Conservation (phyloP, 2,329 filamentous ascomycete genomes). For the Trichoderma koningiopsis region DNA sequence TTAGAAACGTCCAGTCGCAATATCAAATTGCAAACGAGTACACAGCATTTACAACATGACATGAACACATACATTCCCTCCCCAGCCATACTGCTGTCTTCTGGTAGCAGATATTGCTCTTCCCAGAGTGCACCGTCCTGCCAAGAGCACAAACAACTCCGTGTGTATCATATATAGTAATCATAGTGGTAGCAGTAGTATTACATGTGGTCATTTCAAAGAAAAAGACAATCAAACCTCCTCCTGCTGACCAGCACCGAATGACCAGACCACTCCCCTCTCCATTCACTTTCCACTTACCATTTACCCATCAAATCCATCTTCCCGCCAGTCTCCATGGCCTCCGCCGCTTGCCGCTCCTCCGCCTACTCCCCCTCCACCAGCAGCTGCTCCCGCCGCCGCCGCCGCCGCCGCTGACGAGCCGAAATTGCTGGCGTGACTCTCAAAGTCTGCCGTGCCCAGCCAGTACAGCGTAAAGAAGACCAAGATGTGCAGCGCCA, state of each 20-base stretch:
- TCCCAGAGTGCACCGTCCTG: background rate
- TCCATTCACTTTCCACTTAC: slow-evolving; percentile 26
- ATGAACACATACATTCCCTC: background rate
- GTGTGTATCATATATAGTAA: slow-evolving; percentile 9
- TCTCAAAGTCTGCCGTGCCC: slow-evolving; percentile 66
- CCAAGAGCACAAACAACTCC: background rate
- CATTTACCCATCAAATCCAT: slow-evolving; percentile 53
- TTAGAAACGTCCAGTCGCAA: background rate
- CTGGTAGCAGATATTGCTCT: background rate
- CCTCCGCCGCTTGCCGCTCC: slow-evolving; percentile 34
- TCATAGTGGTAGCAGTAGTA: background rate
- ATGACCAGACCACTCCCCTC: background rate
- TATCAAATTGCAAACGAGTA: background rate
- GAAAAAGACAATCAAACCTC: background rate
- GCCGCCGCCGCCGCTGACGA: slow-evolving; percentile 49
- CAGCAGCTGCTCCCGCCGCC: slow-evolving; percentile 44
- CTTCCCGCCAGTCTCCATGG: slow-evolving; percentile 65
- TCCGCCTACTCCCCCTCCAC: slow-evolving; percentile 29
- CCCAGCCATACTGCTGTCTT: background rate
- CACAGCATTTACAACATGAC: background rate
- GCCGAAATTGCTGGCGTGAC: slow-evolving; percentile 60
- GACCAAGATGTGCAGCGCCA: slow-evolving; percentile 84
- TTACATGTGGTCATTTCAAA: slow-evolving; percentile 15
- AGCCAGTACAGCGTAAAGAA: slow-evolving; percentile 87
- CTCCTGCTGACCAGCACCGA: background rate